phyloP scores from a whole-genome alignment of 768 basidiomycete genomes.

The Boletus insuetus region DNA sequence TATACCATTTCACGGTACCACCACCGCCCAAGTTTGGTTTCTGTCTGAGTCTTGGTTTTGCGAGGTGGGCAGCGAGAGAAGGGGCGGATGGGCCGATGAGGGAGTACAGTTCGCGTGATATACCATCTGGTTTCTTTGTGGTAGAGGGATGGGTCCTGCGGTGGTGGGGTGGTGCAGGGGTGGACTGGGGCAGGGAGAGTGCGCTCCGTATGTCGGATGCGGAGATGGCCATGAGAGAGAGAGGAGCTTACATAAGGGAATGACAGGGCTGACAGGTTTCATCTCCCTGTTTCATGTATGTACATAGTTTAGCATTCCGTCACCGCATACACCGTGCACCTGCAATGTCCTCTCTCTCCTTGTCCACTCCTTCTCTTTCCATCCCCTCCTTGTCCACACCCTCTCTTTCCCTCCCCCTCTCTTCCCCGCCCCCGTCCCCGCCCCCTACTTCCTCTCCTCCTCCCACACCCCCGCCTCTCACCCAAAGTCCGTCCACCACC shows the following conservation, averaged over 20 bases:
- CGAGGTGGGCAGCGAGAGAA: conserved; percentile 72
- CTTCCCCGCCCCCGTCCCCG: no score
- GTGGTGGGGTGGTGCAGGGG: conserved; percentile 29
- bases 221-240: conserved; percentile 53
- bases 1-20: conserved; percentile 70
- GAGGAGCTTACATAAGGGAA: neutral
- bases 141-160: conserved; percentile 42
- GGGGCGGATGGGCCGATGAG: conserved; percentile 95
- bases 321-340: no score
- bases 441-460: neutral
- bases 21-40: conserved; percentile 71
- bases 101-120: conserved; percentile 88
- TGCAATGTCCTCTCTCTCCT: neutral
- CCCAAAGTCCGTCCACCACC: neutral
- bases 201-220: conserved; percentile 85
- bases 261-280: neutral
- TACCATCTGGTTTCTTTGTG: conserved; percentile 79
- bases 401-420: neutral
- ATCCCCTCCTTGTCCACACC: neutral
- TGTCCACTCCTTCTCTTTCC: neutral
- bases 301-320: no score
- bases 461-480: neutral
- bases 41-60: conserved; percentile 84
- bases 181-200: conserved; percentile 52
- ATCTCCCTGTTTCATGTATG: neutral